These are phyloP conservation scores for Boletus coccyginus DNA, from an alignment of 768 basidiomycete species.

Conservation along the genomic window DNA sequence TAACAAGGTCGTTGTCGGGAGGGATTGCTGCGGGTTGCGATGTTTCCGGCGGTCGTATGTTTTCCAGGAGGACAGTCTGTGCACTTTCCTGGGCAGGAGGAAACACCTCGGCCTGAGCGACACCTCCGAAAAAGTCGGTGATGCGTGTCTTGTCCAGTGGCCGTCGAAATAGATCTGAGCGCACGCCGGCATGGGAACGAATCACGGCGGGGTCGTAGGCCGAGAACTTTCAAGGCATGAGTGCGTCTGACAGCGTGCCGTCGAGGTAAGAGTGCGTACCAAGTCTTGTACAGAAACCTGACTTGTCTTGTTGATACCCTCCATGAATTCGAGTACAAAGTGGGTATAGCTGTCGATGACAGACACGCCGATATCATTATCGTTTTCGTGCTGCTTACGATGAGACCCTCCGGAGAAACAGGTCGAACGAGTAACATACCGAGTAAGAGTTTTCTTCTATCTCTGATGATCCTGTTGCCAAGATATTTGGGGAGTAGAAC, in stretches of 20 bases:
- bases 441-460: constrained; percentile 93
- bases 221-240: constrained; percentile 59
- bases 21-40: not conserved
- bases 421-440: constrained; percentile 42
- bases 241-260: not conserved
- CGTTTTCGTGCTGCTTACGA: constrained; percentile 74
- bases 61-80: not conserved
- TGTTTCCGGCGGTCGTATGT: not conserved
- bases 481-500: constrained; percentile 89
- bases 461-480: constrained; percentile 84
- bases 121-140: constrained; percentile 89
- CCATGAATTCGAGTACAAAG: constrained; percentile 86
- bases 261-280: constrained; percentile 43
- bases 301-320: constrained; percentile 89
- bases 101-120: constrained; percentile 77
- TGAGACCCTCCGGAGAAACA: not conserved
- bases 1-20: not conserved
- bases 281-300: constrained; percentile 77
- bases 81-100: constrained; percentile 7
- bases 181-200: constrained; percentile 85
- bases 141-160: constrained; percentile 60
- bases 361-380: constrained; percentile 90
- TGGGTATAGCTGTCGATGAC: constrained; percentile 97
- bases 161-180: constrained; percentile 75
- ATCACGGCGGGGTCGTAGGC: constrained; percentile 73